Evolutionary conservation across 2,329 filamentous ascomycete genomes (phyloP).

Genomic region (Tolypocladium ophioglossoides): DNA sequence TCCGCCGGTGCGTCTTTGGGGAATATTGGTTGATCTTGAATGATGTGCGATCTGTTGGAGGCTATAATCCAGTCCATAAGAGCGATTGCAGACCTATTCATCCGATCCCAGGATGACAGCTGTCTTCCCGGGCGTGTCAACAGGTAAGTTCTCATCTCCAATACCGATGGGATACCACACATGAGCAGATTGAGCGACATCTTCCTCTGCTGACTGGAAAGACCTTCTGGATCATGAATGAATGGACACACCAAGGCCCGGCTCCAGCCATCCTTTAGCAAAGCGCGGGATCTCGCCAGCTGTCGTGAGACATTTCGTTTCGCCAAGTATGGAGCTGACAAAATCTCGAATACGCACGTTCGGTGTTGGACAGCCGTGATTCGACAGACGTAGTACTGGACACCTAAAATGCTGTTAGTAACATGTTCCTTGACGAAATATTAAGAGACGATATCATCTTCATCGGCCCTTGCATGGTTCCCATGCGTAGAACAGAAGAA

Average conservation of each 20-base stretch:
- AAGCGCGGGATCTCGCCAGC: background rate
- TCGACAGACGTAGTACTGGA: too few relatives aligned
- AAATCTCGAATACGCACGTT: too few relatives aligned
- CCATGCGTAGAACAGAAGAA: too few relatives aligned
- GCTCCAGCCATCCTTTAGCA: slow-evolving; percentile 2
- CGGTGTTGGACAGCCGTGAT: too few relatives aligned
- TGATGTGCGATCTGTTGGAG: slow-evolving; percentile 78
- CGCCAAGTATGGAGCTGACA: too few relatives aligned
- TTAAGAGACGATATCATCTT: too few relatives aligned
- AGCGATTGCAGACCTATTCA: slow-evolving; percentile 56
- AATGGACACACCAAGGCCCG: slow-evolving; percentile 13
- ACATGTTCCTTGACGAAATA: too few relatives aligned
- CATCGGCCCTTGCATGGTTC: too few relatives aligned
- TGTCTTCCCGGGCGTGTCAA: slow-evolving; percentile 22
- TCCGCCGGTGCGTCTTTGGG: too few relatives aligned
- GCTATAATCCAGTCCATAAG: slow-evolving; percentile 81
- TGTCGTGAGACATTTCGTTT: background rate
- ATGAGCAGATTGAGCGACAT: slow-evolving; percentile 34
- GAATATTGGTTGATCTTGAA: slow-evolving; percentile 44
- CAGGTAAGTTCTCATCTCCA: slow-evolving; percentile 43
- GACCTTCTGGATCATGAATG: slow-evolving; percentile 12
- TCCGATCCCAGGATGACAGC: slow-evolving; percentile 36
- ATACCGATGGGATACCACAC: slow-evolving; percentile 49
- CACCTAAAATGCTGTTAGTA: too few relatives aligned
- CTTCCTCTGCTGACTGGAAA: slow-evolving; percentile 5